These are phyloP conservation scores for Rosa lucieae DNA, from an alignment of 306 rosid genomes.

Conservation along the genomic window DNA sequence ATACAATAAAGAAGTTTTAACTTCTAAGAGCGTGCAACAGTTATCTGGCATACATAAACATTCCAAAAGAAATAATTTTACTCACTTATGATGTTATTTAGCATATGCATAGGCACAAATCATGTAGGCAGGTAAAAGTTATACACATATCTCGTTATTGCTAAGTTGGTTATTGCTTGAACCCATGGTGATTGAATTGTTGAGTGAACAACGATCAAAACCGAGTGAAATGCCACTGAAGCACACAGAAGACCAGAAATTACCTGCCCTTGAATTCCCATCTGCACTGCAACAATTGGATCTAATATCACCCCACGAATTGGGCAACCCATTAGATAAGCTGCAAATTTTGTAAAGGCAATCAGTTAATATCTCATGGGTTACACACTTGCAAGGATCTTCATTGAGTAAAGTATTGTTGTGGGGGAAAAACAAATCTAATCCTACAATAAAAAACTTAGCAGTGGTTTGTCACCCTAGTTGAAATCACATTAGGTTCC, in stretches of 20 bases:
- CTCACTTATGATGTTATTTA: background rate
- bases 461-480: background rate
- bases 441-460: background rate
- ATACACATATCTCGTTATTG: background rate
- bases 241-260: constrained; percentile 22
- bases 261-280: constrained; percentile 99
- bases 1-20: background rate
- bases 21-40: background rate
- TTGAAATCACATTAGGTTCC: background rate
- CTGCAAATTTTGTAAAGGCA: constrained; percentile 40
- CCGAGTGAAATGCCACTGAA: constrained; percentile 10
- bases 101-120: background rate
- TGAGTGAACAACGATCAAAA: constrained; percentile 4
- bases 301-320: constrained; percentile 93
- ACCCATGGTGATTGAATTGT: background rate
- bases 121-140: background rate
- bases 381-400: constrained; percentile 16
- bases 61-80: background rate
- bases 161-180: background rate
- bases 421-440: constrained; percentile 16
- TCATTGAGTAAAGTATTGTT: constrained; percentile 6
- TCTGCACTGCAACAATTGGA: constrained; percentile 92
- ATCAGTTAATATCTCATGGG: constrained; percentile 1
- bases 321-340: constrained; percentile 94
- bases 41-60: background rate